Evolutionary conservation across 1,284 basidiomycete genomes (phyloP), one percentile per base, ranked within the genome.

Genomic region (Nidula niveotomentosa): DNA sequence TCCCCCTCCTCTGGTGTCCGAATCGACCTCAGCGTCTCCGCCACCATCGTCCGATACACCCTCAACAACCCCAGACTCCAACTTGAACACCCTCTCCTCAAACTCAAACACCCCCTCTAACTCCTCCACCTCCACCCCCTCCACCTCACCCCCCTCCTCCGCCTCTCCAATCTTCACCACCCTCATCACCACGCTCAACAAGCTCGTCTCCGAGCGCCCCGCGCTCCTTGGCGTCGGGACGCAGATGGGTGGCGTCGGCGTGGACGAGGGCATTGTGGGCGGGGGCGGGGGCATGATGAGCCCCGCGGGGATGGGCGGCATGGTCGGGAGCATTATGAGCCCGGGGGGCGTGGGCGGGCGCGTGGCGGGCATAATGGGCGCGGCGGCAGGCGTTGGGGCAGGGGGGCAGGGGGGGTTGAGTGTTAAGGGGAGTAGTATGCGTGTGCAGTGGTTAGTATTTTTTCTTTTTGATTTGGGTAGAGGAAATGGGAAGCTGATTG

Each of bases 141-240:
- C 30, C 30, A 30, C 30, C 65, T 79, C 85, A 0, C 77, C 83
- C 57, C 77, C 83, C 57, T 74, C 81, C 4, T 58, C 70, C 4
- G 81, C 80, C 15, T 84, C 86, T 10, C 88, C 88, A 51, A 85
- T 95, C 6, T 93, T 95, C 68, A 83, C 79, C 8, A 84, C 86
- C n/a, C 79, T 97, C 47, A 81, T 96, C 36, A 85, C 90, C 0
- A 86, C 91, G 0, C 75, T 98, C 50, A 92, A 93, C 59, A 83
- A 93, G 12, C 76, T 96, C 7, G 80, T 94, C 18, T 94, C 93
- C 0, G 93, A 96, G 71, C 94, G 90, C 60, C 94, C 95, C 0
- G 78, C 83, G 1, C 67, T 96, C 1, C 82, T 97, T 1, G 95
- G 95, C 1, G 83, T 90, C 3, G 80, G 86, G 23, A 70, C 84